A percentile compares a stretch with the other conserved stretches of the same genome.
Conservation (phyloP, 192 early-diverging fungal genomes). For the Pilaira anomala region DNA sequence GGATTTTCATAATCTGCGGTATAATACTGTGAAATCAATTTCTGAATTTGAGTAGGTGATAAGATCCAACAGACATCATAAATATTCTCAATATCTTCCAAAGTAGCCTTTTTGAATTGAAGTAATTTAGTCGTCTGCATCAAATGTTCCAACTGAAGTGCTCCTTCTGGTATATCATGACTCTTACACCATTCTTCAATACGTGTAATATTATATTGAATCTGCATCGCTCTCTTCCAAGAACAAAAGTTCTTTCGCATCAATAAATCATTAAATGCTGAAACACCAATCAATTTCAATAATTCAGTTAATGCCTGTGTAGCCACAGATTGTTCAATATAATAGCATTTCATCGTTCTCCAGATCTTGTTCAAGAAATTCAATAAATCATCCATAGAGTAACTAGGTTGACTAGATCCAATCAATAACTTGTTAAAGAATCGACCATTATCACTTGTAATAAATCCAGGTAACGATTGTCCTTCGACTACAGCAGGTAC, state of each 20-base stretch:
- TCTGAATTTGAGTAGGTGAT: constrained; percentile 96
- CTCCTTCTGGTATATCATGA: constrained; percentile 87
- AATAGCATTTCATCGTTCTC: constrained; percentile 97
- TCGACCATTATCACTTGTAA: constrained; percentile 84
- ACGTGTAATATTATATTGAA: constrained; percentile 97
- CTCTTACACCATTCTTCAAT: constrained; percentile 99
- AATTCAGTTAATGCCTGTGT: constrained; percentile 94
- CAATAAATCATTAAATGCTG: constrained; percentile 95
- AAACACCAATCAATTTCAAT: constrained; percentile 91
- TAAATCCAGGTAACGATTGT: constrained; percentile 92
- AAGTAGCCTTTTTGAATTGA: constrained; percentile 80
- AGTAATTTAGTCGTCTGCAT: constrained; percentile 96
- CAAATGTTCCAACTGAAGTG: constrained; percentile 88
- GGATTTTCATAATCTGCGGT: constrained; percentile 94
- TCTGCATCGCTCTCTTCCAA: constrained; percentile 98
- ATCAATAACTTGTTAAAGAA: constrained; percentile 90
- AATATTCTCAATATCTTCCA: constrained; percentile 93
- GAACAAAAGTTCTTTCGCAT: constrained; percentile 99
- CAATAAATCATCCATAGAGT: constrained; percentile 93
- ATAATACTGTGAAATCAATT: constrained; percentile 91
- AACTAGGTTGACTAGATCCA: constrained; percentile 66
- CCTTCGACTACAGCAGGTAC: constrained; percentile 96
- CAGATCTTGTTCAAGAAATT: constrained; percentile 93
- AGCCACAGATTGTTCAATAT: constrained; percentile 88
- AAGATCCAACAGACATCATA: constrained; percentile 98